A percentile compares a stretch with the other conserved stretches of the same genome.
Evolutionary conservation across 768 basidiomycete species (phyloP).

Genomic region (Lanmaoa rubissima): DNA sequence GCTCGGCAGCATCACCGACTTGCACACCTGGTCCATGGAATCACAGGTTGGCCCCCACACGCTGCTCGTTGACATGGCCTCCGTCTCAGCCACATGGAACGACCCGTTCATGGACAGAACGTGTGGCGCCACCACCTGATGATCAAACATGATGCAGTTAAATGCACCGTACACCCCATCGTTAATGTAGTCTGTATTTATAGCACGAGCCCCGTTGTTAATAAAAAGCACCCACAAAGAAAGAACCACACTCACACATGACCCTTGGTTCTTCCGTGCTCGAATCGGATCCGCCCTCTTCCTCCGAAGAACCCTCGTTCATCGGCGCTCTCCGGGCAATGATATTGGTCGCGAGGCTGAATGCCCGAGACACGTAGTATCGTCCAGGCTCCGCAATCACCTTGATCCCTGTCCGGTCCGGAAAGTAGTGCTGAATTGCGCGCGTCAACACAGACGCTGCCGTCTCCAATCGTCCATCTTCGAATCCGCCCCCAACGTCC

Average conservation of each 20-base stretch:
- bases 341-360: constrained; percentile 89
- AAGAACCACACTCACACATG: constrained; percentile 76
- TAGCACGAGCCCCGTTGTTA: constrained; percentile 1
- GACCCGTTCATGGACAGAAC: constrained; percentile 70
- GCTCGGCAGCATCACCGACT: constrained; percentile 57
- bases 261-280: constrained; percentile 49
- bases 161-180: constrained; percentile 98
- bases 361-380: constrained; percentile 90
- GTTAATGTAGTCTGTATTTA: constrained; percentile 88
- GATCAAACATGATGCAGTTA: constrained; percentile 97
- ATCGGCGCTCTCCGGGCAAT: constrained; percentile 81
- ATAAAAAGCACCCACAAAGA: constrained; percentile 1
- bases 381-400: constrained; percentile 96
- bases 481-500: constrained; percentile 97
- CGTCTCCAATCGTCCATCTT: constrained; percentile 78
- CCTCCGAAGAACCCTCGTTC: constrained; percentile 29
- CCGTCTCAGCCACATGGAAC: constrained; percentile 42
- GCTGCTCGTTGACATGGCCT: constrained; percentile 54
- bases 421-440: constrained; percentile 80
- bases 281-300: constrained; percentile 13
- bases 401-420: constrained; percentile 60
- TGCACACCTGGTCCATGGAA: constrained; percentile 89
- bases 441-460: constrained; percentile 69
- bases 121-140: constrained; percentile 85
- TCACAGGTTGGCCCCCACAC: constrained; percentile 99